Evolutionary conservation across 495 filamentous ascomycete species (phyloP), one percentile per base, ranked within the genome.

Genomic region (Tuber brumale): DNA sequence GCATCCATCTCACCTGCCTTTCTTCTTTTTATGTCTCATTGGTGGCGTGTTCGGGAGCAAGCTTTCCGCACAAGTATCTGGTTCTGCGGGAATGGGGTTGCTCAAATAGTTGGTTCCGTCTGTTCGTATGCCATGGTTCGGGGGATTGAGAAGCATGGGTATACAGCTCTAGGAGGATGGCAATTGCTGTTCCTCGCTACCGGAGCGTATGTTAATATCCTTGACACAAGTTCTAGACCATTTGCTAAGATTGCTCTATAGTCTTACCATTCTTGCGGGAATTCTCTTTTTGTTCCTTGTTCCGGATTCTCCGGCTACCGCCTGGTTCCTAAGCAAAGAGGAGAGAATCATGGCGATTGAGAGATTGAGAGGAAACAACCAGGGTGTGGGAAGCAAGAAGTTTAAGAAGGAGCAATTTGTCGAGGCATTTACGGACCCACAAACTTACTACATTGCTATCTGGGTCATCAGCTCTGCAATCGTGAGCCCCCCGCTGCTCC

Each of bases 31-130:
- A 90, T 88, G 0, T 85, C 88, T n/a, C 92, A 92, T 87, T 93
- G 91, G 90, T 92, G 92, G 82, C 89, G 87, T 69, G 87, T 90
- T 16, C 86, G 90, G 71, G 90, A 93, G 76, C 91, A 92, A 81
- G 87, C 90, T 0, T 83, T 85, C 0, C 88, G 88, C 0, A 89
- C 92, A 0, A 89, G 89, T 0, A 91, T 91, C 83, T 93, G 91
- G 89, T 88, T 91, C 82, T 91, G 90, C 88, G 90, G 89, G 87
- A 90, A 90, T 81, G 89, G 89, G 16, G 86, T 85, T 9, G 88
- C 89, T 72, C 84, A 88, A 70, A 85, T 88, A 71, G 85, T 87
- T 70, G 89, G 57, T 35, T 7, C 51, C 3, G 42, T 16, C 37
- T 45, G 18, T 14, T 44, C 39, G 14, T 73, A 46, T 42, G n/a